These are phyloP conservation scores for Colletotrichum lini DNA, from an alignment of 2,329 filamentous ascomycete genomes.

Conservation along the genomic window DNA sequence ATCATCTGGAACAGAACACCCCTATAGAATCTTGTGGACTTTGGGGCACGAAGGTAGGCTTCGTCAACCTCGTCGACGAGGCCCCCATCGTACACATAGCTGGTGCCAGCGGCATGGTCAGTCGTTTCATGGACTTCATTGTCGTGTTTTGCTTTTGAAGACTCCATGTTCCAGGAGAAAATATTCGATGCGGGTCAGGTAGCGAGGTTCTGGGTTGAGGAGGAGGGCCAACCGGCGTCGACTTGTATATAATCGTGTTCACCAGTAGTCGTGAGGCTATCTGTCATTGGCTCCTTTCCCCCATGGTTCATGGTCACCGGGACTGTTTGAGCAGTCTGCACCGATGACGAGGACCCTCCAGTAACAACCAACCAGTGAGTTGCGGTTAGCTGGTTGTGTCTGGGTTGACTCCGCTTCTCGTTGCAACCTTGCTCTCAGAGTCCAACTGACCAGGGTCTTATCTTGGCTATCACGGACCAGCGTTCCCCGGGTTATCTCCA, in stretches of 20 bases:
- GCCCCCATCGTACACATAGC: slow-evolving; percentile 7
- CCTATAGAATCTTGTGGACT: slow-evolving; percentile 27
- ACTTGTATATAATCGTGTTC: slow-evolving; percentile 2
- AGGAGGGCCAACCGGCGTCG: neutral
- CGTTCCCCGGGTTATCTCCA: slow-evolving; percentile 16
- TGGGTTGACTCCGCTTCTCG: neutral
- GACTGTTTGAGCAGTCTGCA: neutral
- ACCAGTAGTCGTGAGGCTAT: neutral
- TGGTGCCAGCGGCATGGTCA: slow-evolving; percentile 8
- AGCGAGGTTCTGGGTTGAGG: neutral
- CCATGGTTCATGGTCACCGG: neutral
- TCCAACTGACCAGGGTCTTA: neutral
- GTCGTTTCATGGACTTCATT: slow-evolving; percentile 8
- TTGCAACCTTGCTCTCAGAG: neutral
- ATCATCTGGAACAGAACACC: slow-evolving; percentile 36
- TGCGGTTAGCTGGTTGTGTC: neutral
- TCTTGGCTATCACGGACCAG: neutral
- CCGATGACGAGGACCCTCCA: neutral
- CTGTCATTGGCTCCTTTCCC: neutral
- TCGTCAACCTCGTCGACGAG: slow-evolving; percentile 14
- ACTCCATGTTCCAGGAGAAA: slow-evolving; percentile 9
- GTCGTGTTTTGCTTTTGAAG: slow-evolving; percentile 12
- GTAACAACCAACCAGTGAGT: neutral
- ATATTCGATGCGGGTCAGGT: neutral
- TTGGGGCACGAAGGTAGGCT: slow-evolving; percentile 6